These are phyloP conservation scores for Fusarium setosum DNA, from an alignment of 2,329 filamentous ascomycete species.

Conservation along the genomic window DNA sequence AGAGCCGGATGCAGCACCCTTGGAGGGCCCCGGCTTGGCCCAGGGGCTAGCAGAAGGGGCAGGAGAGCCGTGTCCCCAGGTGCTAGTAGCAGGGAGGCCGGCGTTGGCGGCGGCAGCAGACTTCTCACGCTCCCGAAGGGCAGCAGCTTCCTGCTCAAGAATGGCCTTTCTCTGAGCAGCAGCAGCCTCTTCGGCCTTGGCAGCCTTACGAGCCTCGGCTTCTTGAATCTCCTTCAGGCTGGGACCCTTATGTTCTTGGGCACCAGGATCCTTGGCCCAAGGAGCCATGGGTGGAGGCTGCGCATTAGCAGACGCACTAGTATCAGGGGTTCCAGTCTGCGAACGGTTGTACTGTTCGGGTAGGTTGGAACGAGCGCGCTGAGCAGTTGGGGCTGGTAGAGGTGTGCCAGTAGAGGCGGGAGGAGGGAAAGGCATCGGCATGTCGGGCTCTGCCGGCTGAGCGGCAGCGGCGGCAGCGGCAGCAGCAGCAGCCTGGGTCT, in stretches of 20 bases:
- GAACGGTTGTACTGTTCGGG: conserved; percentile 80
- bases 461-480: conserved; percentile 43
- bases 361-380: conserved; percentile 84
- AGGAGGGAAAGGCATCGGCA: conserved; percentile 82
- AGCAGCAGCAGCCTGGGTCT: conserved; percentile 68
- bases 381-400: conserved; percentile 87
- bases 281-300: conserved; percentile 83
- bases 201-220: conserved; percentile 91
- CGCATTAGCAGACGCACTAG: conserved; percentile 50
- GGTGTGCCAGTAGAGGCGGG: conserved; percentile 76
- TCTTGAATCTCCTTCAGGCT: conserved; percentile 98
- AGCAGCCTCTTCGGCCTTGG: conserved; percentile 85
- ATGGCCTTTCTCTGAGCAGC: conserved; percentile 80
- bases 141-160: conserved; percentile 81
- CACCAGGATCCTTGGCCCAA: conserved; percentile 89
- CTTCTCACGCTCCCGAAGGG: conserved; percentile 70
- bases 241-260: conserved; percentile 80
- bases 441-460: conserved; percentile 66
- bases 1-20: conserved; percentile 46
- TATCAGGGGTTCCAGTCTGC: conserved; percentile 80
- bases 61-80: conserved; percentile 86
- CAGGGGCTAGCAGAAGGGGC: conserved; percentile 74
- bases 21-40: conserved; percentile 70
- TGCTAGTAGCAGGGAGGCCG: conserved; percentile 85
- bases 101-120: conserved; percentile 61